These are phyloP conservation scores for Tylopilus rubrobrunneus DNA, from an alignment of 768 basidiomycete species.

Conservation along the genomic window DNA sequence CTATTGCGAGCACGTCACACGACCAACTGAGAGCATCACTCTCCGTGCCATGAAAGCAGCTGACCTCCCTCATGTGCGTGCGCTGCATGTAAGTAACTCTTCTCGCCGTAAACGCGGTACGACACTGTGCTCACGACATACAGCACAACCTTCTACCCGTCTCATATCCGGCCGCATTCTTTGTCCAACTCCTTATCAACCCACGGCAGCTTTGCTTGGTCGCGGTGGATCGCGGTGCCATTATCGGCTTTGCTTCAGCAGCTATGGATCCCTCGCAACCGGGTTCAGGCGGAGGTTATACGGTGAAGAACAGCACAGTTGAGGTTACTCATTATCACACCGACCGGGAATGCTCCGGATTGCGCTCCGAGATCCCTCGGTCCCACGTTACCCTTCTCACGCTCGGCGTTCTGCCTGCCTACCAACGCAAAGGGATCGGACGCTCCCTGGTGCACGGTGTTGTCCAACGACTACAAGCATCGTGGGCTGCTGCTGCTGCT, in stretches of 20 bases:
- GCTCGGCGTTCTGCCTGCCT: slow-evolving; percentile 26
- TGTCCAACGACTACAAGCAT: slow-evolving; percentile 23
- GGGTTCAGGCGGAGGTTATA: background rate
- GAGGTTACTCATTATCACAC: background rate
- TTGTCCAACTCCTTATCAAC: slow-evolving; percentile 30
- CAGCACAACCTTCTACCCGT: slow-evolving; percentile 25
- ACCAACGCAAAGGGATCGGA: slow-evolving; percentile 28
- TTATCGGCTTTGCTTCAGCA: slow-evolving; percentile 31
- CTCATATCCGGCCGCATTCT: slow-evolving; percentile 29
- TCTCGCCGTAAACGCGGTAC: background rate
- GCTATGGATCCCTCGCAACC: slow-evolving; percentile 7
- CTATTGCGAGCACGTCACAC: background rate
- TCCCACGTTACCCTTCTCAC: slow-evolving; percentile 27
- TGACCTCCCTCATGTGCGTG: slow-evolving; percentile 26
- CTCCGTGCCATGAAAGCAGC: slow-evolving; percentile 28
- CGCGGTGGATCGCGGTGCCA: slow-evolving; percentile 16
- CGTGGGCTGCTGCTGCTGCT: background rate
- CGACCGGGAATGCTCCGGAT: slow-evolving; percentile 1
- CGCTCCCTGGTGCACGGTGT: slow-evolving; percentile 27
- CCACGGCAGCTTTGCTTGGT: slow-evolving; percentile 28
- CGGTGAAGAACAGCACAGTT: background rate
- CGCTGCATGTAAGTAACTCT: slow-evolving; percentile 21
- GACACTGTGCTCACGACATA: background rate
- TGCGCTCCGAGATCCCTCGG: slow-evolving; percentile 8
- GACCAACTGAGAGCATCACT: slow-evolving; percentile 6